phyloP scores from a whole-genome alignment of 1,139 yeast species.

The Sugiyamaella pinicola region DNA sequence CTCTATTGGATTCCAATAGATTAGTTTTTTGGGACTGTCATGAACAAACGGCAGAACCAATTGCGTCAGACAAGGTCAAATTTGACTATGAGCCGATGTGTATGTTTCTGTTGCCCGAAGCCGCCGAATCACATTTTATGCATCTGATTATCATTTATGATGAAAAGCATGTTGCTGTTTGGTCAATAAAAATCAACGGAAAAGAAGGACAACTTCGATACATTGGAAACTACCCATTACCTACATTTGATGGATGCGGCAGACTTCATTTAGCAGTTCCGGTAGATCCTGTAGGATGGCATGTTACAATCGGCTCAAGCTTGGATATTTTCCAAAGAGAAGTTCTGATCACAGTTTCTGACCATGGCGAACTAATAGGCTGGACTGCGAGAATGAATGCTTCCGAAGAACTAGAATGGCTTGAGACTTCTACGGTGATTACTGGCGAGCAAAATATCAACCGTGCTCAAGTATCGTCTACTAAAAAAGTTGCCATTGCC shows the following conservation, averaged over 20 bases:
- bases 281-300: slow-evolving; percentile 70
- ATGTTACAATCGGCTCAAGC: slow-evolving; percentile 42
- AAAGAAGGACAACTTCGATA: slow-evolving; percentile 14
- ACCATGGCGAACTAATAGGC: slow-evolving; percentile 56
- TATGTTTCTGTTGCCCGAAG: slow-evolving; percentile 53
- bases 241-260: slow-evolving; percentile 25
- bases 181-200: slow-evolving; percentile 24
- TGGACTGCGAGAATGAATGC: slow-evolving; percentile 46
- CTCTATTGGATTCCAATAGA: slow-evolving; percentile 45
- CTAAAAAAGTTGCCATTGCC: slow-evolving; percentile 72
- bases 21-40: slow-evolving; percentile 69
- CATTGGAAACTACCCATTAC: slow-evolving; percentile 36
- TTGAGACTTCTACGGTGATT: slow-evolving; percentile 49
- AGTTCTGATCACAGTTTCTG: slow-evolving; percentile 61
- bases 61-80: slow-evolving; percentile 27
- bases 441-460: slow-evolving; percentile 60
- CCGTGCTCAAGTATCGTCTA: slow-evolving; percentile 70
- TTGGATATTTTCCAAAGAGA: slow-evolving; percentile 49
- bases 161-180: slow-evolving; percentile 24
- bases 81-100: slow-evolving; percentile 42
- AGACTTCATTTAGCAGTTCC: slow-evolving; percentile 54
- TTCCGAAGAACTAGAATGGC: slow-evolving; percentile 48
- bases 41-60: slow-evolving; percentile 29
- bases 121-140: slow-evolving; percentile 28
- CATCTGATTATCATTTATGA: slow-evolving; percentile 24